Percentiles rank a stretch among this genome's conserved stretches.
Conservation (phyloP, 805 yeast species). For the Lachancea nothofagi region DNA sequence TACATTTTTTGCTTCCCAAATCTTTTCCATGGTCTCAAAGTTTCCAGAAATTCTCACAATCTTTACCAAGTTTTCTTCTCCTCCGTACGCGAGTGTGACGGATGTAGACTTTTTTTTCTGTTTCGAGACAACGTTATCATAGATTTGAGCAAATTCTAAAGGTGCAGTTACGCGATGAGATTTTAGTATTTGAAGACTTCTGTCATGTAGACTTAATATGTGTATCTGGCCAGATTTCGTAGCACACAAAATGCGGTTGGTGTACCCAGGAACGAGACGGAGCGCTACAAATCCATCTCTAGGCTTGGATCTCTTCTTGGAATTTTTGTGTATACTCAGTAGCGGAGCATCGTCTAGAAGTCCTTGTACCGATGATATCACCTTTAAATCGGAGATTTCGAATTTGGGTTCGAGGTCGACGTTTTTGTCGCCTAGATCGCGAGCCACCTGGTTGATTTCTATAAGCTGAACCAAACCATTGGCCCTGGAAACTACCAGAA, state of each 20-base stretch:
- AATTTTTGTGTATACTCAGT: slow-evolving; percentile 20
- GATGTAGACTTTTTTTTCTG: slow-evolving; percentile 23
- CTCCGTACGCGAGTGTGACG: slow-evolving; percentile 69
- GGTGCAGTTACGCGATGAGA: slow-evolving; percentile 40
- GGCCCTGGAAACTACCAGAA: slow-evolving; percentile 39
- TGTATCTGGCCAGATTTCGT: slow-evolving; percentile 36
- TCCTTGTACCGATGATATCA: slow-evolving; percentile 15
- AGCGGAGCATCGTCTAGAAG: slow-evolving; percentile 22
- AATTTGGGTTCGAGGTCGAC: slow-evolving; percentile 14
- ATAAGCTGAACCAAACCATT: slow-evolving; percentile 41
- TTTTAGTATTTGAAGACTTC: slow-evolving; percentile 13
- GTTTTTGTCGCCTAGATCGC: slow-evolving; percentile 11
- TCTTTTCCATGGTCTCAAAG: slow-evolving; percentile 26
- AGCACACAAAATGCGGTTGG: slow-evolving; percentile 29
- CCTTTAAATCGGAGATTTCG: slow-evolving; percentile 14
- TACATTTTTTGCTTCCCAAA: slow-evolving; percentile 80
- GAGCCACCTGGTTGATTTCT: slow-evolving; percentile 26
- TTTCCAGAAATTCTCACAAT: slow-evolving; percentile 23
- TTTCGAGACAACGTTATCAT: slow-evolving; percentile 20
- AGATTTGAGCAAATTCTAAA: slow-evolving; percentile 41
- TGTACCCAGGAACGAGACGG: slow-evolving; percentile 21
- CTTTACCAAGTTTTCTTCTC: slow-evolving; percentile 58
- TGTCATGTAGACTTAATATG: slow-evolving; percentile 18
- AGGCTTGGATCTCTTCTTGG: slow-evolving; percentile 27
- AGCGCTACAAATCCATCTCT: slow-evolving; percentile 39